A percentile compares a stretch with the other conserved stretches of the same genome.
Evolutionary conservation across 306 rosid species (phyloP).

Genomic region (Lablab purpureus): DNA sequence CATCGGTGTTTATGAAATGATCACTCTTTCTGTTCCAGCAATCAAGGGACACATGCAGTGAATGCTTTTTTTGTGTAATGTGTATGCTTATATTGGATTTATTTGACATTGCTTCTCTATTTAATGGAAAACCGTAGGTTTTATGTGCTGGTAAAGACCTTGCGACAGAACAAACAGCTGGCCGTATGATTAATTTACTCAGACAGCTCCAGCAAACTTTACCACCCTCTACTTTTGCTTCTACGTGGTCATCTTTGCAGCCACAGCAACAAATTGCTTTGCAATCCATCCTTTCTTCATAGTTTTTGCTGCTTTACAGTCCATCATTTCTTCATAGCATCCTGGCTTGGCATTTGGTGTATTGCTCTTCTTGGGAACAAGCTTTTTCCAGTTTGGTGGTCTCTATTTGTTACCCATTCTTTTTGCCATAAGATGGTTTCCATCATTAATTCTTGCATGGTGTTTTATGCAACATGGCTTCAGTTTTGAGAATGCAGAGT

Average conservation of each 20-base stretch:
- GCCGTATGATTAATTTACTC: constrained; percentile 84
- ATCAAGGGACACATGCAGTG: neutral
- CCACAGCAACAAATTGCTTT: constrained; percentile 97
- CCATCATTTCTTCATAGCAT: constrained; percentile 62
- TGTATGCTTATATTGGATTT: constrained; percentile 2
- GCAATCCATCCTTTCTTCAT: constrained; percentile 80
- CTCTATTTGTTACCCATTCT: constrained; percentile 69
- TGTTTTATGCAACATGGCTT: constrained; percentile 60
- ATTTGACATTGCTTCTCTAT: constrained; percentile 18
- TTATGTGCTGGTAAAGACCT: constrained; percentile 93
- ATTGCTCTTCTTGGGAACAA: constrained; percentile 46
- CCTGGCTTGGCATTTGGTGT: constrained; percentile 50
- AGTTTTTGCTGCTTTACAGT: constrained; percentile 61
- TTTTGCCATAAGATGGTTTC: constrained; percentile 80
- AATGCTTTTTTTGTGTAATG: neutral
- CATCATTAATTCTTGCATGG: constrained; percentile 69
- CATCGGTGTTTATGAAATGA: neutral
- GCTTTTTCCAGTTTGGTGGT: constrained; percentile 55
- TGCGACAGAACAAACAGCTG: constrained; percentile 87
- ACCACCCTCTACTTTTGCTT: constrained; percentile 86
- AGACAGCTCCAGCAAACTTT: constrained; percentile 94
- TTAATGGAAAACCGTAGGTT: constrained; percentile 59
- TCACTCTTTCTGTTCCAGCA: neutral
- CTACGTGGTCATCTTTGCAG: constrained; percentile 98
- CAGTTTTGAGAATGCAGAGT: constrained; percentile 66